Conservation (phyloP, 73 alveolate genomes). For the Stentor roeselii region DNA sequence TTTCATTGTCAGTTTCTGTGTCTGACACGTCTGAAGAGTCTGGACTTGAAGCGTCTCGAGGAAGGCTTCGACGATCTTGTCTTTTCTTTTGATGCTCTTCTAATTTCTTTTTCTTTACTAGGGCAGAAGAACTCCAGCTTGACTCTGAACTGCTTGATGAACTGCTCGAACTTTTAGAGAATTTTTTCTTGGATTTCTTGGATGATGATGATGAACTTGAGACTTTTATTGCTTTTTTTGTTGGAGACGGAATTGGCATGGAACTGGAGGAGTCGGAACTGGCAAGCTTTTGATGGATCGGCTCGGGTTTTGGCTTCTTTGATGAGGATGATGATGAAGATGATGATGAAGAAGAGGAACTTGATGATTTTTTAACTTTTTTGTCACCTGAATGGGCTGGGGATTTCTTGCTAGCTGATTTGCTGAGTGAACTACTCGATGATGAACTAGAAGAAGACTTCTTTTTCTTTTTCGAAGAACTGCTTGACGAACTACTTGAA, state of each 20-base stretch:
- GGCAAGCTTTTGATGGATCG: too few relatives aligned
- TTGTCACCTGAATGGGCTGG: not conserved
- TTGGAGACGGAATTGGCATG: too few relatives aligned
- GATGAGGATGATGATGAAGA: constrained; percentile 7
- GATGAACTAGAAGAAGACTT: not conserved
- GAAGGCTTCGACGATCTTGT: not conserved
- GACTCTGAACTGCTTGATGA: not conserved
- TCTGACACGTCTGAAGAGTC: not conserved
- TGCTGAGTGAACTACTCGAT: not conserved
- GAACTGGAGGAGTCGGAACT: too few relatives aligned
- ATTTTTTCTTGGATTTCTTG: not conserved
- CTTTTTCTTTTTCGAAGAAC: not conserved
- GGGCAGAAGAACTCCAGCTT: not conserved
- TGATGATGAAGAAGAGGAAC: not conserved
- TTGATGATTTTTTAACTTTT: not conserved
- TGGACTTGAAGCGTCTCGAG: not conserved
- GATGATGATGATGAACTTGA: not conserved
- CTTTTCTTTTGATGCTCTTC: not conserved
- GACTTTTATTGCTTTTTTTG: too few relatives aligned
- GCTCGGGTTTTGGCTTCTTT: too few relatives aligned
- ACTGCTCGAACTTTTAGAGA: not conserved
- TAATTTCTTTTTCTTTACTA: not conserved
- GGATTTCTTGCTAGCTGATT: not conserved
- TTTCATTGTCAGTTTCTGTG: not conserved
- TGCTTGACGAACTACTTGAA: too few relatives aligned